A percentile compares a stretch with the other conserved stretches of the same genome.
phyloP scores from a whole-genome alignment of 768 basidiomycete species.

The Kwoniella sp. region DNA sequence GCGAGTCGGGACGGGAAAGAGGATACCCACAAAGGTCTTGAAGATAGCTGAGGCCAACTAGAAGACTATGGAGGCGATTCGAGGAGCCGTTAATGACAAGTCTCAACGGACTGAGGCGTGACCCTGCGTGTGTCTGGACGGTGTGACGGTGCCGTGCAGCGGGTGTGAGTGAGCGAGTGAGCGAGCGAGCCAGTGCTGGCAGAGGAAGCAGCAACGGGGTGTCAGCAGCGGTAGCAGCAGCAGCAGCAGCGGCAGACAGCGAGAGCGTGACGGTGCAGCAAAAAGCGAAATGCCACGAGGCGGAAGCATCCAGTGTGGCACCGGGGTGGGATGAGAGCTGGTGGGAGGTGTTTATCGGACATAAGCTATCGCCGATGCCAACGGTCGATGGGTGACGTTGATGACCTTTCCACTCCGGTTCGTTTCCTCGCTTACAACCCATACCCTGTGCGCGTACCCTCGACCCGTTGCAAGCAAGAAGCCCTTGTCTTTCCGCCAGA shows the following conservation, averaged over 20 bases:
- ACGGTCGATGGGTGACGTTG: too few species aligned
- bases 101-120: constrained; percentile 3
- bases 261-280: not conserved
- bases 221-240: not conserved
- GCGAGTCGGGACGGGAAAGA: not conserved
- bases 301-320: not conserved
- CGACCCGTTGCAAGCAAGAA: too few species aligned
- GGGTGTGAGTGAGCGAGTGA: not conserved
- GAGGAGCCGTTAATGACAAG: not conserved
- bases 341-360: not conserved
- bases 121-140: too few species aligned
- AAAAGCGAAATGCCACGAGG: too few species aligned
- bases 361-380: constrained; percentile 2
- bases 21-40: constrained; percentile 16
- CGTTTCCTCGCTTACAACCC: too few species aligned
- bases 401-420: too few species aligned
- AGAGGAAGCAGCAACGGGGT: not conserved
- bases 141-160: not conserved
- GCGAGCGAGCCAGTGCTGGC: not conserved
- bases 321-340: not conserved
- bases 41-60: constrained; percentile 11
- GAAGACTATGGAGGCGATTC: constrained; percentile 5
- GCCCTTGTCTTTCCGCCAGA: too few species aligned
- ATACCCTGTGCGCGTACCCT: too few species aligned
- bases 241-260: not conserved